Conservation (phyloP, 2,329 filamentous ascomycete genomes). For the Coniochaeta sp. region DNA sequence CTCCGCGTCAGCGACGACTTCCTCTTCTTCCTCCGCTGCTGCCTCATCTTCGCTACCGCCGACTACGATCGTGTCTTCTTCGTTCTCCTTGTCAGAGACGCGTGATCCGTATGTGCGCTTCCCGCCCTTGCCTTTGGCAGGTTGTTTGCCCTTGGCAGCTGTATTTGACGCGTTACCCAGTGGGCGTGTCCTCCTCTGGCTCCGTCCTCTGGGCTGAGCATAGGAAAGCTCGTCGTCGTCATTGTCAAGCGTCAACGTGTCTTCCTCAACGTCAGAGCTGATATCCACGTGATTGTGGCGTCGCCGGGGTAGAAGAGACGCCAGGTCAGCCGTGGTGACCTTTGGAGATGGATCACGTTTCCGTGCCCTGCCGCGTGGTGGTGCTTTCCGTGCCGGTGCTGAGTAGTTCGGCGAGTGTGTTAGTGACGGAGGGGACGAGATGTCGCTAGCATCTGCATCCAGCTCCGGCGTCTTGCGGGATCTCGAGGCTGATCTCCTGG, state of each 20-base stretch:
- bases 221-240: constrained; percentile 52
- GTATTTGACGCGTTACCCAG: constrained; percentile 8
- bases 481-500: constrained; percentile 15
- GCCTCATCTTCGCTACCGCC: constrained; percentile 13
- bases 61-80: constrained; percentile 21
- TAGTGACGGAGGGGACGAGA: constrained; percentile 58
- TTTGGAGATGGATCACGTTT: constrained; percentile 26
- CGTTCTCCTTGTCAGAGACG: constrained; percentile 53
- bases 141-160: constrained; percentile 17
- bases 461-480: constrained; percentile 27
- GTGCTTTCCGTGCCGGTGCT: constrained; percentile 17
- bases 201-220: constrained; percentile 28
- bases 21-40: constrained; percentile 24
- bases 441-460: constrained; percentile 37
- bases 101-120: constrained; percentile 41
- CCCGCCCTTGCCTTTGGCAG: constrained; percentile 10
- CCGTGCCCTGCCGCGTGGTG: neutral
- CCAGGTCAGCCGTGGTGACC: constrained; percentile 46
- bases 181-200: neutral
- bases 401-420: constrained; percentile 57
- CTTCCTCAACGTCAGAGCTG: constrained; percentile 38
- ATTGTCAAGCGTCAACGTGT: constrained; percentile 26
- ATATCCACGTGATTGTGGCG: constrained; percentile 33
- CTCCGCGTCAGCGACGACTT: constrained; percentile 16
- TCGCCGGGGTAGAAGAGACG: constrained; percentile 45